Base-by-base conservation (phyloP, 2,329 filamentous ascomycete species). In the Chrysoporthe puriensis region DNA sequence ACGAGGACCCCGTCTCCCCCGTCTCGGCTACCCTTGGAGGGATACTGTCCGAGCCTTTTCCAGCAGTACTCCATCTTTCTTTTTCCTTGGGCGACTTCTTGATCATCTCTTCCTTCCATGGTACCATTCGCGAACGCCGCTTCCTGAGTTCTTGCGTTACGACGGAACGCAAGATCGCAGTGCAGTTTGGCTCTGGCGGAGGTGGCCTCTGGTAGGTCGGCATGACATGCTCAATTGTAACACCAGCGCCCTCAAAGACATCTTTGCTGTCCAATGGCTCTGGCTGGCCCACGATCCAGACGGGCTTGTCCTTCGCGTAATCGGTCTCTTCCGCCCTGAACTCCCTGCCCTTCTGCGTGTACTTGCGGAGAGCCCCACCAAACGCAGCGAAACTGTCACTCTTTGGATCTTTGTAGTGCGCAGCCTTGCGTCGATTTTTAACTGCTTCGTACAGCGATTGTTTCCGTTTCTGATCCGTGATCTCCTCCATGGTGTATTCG, bases 401-500 rank as follows among this genome's bases (percentile, higher is more conserved):
- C 46, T 81, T 77, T 4, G 82, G 79, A 13, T 83, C 79, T 14
- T 78, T 76, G 69, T 75, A 76, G 40, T 71, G 46, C 0, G 80
- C 78, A 42, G 80, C 80, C 58, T 77, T 79, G 14, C 92, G 86
- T 18, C 91, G 84, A 3, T 73, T 77, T 75, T 88, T 86, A 67
- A 88, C 81, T 62, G 83, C 79, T 1, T 74, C 54, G 76, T 93
- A 93, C 34, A 91, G 76, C 0, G 66, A 77, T 69, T 77, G 77
- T 1, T 85, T 86, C 11, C 81, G 79, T 0, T 76, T 70, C 2
- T 57, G 71, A 8, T 65, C 3, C 0, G 78, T 63, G 1, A 94
- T 81, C 71, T 94, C 91, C 58, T 85, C 84, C 60, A 97, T 79
- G 46, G 89, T 84, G 78, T 97, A 97, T 73, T 96, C 88, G n/a